Conservation (phyloP, 768 basidiomycete genomes). For the Mycena amicta region DNA sequence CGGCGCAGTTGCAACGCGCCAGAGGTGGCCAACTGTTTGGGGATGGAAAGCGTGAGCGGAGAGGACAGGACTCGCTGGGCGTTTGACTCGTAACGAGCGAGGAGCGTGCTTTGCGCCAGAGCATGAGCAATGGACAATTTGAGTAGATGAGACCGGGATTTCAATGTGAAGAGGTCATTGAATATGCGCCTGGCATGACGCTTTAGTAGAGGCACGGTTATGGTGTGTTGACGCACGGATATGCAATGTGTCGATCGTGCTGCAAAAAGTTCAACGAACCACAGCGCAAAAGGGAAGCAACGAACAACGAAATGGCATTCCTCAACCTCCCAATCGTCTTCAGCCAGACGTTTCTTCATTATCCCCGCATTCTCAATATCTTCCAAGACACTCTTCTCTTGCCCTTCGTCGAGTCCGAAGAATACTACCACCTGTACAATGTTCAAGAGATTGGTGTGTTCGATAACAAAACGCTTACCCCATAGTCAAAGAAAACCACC, state of each 20-base stretch:
- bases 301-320: constrained; percentile 87
- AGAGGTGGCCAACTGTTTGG: constrained; percentile 76
- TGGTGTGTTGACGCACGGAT: constrained; percentile 89
- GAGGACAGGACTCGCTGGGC: constrained; percentile 80
- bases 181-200: no score
- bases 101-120: constrained; percentile 89
- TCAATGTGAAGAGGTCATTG: constrained; percentile 96
- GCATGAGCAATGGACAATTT: constrained; percentile 95
- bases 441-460: no score
- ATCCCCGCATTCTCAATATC: constrained; percentile 77
- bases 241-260: constrained; percentile 84
- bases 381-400: constrained; percentile 84
- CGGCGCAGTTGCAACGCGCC: constrained; percentile 78
- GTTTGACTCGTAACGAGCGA: constrained; percentile 83
- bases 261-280: constrained; percentile 28
- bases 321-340: constrained; percentile 89
- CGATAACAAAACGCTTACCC: constrained; percentile 41
- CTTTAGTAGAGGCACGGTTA: no score
- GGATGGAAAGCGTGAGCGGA: constrained; percentile 77
- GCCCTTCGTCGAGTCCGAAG: constrained; percentile 78
- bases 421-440: constrained; percentile 65
- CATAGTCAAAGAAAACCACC: constrained; percentile 82
- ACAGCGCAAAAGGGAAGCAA: constrained; percentile 4
- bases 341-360: constrained; percentile 58
- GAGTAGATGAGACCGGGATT: constrained; percentile 86